These are phyloP conservation scores for Vararia minispora DNA, from an alignment of 768 basidiomycete species.

Conservation along the genomic window DNA sequence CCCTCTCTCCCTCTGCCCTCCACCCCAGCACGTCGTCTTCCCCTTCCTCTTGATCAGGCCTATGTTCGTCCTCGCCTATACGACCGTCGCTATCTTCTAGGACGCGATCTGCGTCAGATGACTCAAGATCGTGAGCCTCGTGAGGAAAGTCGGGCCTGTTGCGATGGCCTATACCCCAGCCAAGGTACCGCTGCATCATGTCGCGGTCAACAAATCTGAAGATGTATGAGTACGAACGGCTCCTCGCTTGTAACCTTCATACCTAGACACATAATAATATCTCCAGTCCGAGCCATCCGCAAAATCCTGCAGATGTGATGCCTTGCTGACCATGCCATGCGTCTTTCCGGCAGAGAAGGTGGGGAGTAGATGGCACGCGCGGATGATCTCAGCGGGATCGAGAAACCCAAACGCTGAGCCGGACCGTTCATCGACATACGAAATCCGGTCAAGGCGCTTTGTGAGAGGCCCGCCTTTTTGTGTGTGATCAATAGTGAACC, in stretches of 20 bases:
- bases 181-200: constrained; percentile 12
- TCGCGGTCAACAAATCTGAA: constrained; percentile 16
- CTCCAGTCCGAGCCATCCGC: neutral
- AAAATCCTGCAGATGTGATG: constrained; percentile 6
- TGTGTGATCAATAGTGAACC: neutral
- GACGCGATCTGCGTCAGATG: too few species aligned
- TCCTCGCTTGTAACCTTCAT: neutral
- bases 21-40: too few species aligned
- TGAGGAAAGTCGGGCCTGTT: too few species aligned
- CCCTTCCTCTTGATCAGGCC: too few species aligned
- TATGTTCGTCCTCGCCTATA: too few species aligned
- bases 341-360: constrained; percentile 17
- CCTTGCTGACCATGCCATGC: too few species aligned
- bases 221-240: neutral
- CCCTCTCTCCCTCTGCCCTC: too few species aligned
- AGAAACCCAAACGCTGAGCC: constrained; percentile 31
- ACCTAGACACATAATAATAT: neutral
- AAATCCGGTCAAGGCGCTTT: constrained; percentile 26
- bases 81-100: too few species aligned
- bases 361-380: constrained; percentile 31
- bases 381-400: constrained; percentile 29
- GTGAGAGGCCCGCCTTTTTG: neutral
- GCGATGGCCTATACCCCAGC: too few species aligned
- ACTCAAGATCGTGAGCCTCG: too few species aligned
- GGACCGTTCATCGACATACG: constrained; percentile 19